Evolutionary conservation across 1,284 basidiomycete genomes (phyloP).

Genomic region (Pseudozyma flocculosa): DNA sequence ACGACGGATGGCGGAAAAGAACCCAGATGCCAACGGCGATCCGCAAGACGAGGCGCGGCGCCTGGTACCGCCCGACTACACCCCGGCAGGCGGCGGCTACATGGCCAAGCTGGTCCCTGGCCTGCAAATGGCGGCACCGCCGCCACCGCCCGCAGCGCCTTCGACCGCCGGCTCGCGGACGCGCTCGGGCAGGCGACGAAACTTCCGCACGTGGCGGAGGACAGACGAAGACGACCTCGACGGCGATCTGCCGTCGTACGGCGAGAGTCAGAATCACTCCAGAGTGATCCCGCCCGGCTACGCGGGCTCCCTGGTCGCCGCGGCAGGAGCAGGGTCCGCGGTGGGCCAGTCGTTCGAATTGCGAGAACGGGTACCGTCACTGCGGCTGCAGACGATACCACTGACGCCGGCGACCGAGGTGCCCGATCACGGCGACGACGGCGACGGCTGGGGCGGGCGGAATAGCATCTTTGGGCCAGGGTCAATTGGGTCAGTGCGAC

Average conservation of each 20-base stretch:
- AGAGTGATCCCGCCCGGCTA: neutral
- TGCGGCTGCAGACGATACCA: slow-evolving; percentile 1
- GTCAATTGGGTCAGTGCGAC: neutral
- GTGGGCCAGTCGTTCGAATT: too few relatives aligned
- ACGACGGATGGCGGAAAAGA: slow-evolving; percentile 7
- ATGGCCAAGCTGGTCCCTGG: slow-evolving; percentile 29
- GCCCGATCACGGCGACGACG: slow-evolving; percentile 1
- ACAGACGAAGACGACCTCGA: slow-evolving; percentile 4
- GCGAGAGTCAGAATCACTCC: slow-evolving; percentile 2
- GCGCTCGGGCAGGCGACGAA: slow-evolving; percentile 8
- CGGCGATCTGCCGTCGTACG: slow-evolving; percentile 5
- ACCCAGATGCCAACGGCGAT: slow-evolving; percentile 10
- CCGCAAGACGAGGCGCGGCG: slow-evolving; percentile 3
- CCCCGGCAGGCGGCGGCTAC: slow-evolving; percentile 16
- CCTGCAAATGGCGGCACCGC: slow-evolving; percentile 14
- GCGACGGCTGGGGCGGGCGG: neutral
- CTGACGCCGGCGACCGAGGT: neutral
- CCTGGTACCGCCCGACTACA: neutral
- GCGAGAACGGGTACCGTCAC: neutral
- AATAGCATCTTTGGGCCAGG: neutral
- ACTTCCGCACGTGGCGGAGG: slow-evolving; percentile 11
- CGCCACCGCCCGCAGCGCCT: slow-evolving; percentile 7
- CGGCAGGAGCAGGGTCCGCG: too few relatives aligned
- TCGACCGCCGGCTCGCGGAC: too few relatives aligned
- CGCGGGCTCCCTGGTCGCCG: too few relatives aligned